Base-by-base conservation (phyloP, 257 asterid genomes). In the Handroanthus guayacan region DNA sequence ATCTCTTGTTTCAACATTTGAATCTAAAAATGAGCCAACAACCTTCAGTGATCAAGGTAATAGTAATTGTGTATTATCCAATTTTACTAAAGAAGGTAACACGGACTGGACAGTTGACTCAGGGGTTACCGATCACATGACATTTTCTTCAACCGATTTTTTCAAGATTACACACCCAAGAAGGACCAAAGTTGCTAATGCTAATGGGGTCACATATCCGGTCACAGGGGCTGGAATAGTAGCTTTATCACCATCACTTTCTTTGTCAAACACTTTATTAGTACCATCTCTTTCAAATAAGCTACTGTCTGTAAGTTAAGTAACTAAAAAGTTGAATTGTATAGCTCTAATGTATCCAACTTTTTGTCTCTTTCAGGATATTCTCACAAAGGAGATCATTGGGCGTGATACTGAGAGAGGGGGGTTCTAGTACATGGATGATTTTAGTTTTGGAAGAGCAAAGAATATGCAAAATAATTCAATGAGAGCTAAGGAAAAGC, bases 351-450 rank as follows among this genome's bases (percentile, higher is more conserved):
- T 69, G 17, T 17, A 43, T 48, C 36, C 71, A 3, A 5, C 5
- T 3, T 67, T 67, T 14, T 68, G 25, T 37, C 34, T 75, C 12
- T 11, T 54, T 3, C 47, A 61, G 43, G 67, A 61, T 61, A 61
- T 61, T 13, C 67, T 1, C 3, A 41, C 58, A 14, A 60, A 38
- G 58, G 64, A 48, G 65, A 60, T 79, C 54, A 65, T 79, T 79
- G 52, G 82, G 75, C 51, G 67, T 79, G 71, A 75, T 73, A 65
- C 76, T 74, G 20, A 79, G 18, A 37, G 65, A 34, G 4, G 12
- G 58, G 71, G 76, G 51, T 31, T 79, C 3, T 79, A 79, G 38
- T 79, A 79, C 9, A 8, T 74, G 9, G 79, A 72, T 10, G 39
- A 17, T 3, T 10, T 67, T 9, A 47, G 69, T 7, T 12, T 0